Base-by-base conservation (phyloP, 2,329 filamentous ascomycete species). In the Colletotrichum sojae region DNA sequence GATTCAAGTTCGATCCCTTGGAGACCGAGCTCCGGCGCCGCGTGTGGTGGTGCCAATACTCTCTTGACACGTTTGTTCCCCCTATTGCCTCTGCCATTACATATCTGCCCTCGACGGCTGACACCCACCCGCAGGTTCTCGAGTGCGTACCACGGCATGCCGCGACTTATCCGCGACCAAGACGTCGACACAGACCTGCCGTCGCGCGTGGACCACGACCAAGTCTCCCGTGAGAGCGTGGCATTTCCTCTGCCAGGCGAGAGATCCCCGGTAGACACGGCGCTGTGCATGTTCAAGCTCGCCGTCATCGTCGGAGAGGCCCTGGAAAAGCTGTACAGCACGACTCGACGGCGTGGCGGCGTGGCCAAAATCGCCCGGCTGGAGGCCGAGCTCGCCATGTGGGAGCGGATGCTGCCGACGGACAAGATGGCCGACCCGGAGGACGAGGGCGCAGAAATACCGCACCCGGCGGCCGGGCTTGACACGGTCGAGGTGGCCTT, bases 31-130 rank as follows among this genome's bases (percentile, higher is more conserved):
- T 76, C 1, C 53, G 75, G 36, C 69, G 74, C 4, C 66, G 74
- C 6, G 69, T 71, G 4, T 76, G 75, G 74, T 76, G 73, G 75
- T 75, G 73, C 6, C 74, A 76, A 22, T 76, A 75, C 51, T 70
- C 74, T 3, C 70, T 76, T 5, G 75, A 76, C 20, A 54, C 69
- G 73, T 76, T 60, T 16, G 74, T 56, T 8, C 6, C 46, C 1
- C 6, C 18, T 2, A 2, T n/a, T 15, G n/a, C 27, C 16, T 10
- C 22, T 10, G 16, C 5, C 20, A 12, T 2, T 5, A 22, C 3
- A 5, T 31, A 5, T 39, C 2, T 20, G 6, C 61, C 6, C 5
- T 16, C n/a, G 18, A 25, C 16, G 5, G 10, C 48, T 64, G 12
- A 68, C 59, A 8, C 4, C 15, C 18, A 12, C 6, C 9, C 5